A percentile compares a stretch with the other conserved stretches of the same genome.
Conservation (phyloP, 176 grass and related monocot species). For the Musa beccarii region DNA sequence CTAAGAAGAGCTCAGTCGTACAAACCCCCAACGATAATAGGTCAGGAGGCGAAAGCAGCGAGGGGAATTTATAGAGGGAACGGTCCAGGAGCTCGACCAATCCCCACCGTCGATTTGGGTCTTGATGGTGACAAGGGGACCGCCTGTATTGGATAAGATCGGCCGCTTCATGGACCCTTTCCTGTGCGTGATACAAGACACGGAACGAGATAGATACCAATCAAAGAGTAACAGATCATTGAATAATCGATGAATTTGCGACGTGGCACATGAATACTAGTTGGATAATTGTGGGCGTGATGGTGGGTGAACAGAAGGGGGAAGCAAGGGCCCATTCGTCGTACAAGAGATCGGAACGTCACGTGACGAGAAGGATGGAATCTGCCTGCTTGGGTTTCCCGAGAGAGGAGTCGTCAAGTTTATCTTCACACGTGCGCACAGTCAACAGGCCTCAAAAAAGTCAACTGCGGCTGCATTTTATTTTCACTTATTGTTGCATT, state of each 20-base stretch:
- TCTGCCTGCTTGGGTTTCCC: too few species aligned
- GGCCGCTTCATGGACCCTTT: neutral
- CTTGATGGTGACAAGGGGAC: neutral
- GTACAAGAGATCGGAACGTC: too few species aligned
- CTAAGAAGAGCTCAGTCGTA: neutral
- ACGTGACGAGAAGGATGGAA: too few species aligned
- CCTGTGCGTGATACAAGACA: neutral
- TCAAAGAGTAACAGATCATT: neutral
- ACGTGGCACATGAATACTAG: neutral
- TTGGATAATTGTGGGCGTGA: neutral
- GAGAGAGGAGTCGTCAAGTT: too few species aligned
- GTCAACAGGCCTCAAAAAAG: too few species aligned
- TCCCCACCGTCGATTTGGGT: neutral
- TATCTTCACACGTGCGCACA: too few species aligned
- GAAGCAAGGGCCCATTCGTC: too few species aligned
- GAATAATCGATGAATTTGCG: neutral
- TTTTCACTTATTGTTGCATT: too few species aligned
- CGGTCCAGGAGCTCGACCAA: neutral
- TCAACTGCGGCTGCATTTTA: too few species aligned
- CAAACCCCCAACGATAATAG: neutral
- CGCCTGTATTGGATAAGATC: neutral
- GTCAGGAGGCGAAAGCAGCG: neutral
- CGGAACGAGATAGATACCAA: neutral
- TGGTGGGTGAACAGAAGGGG: neutral
- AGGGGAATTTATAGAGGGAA: neutral